Percentiles rank a stretch among this genome's conserved stretches.
These are phyloP conservation scores for Magnusiomyces suaveolens DNA, from an alignment of 1,139 yeast genomes.

Conservation along the genomic window DNA sequence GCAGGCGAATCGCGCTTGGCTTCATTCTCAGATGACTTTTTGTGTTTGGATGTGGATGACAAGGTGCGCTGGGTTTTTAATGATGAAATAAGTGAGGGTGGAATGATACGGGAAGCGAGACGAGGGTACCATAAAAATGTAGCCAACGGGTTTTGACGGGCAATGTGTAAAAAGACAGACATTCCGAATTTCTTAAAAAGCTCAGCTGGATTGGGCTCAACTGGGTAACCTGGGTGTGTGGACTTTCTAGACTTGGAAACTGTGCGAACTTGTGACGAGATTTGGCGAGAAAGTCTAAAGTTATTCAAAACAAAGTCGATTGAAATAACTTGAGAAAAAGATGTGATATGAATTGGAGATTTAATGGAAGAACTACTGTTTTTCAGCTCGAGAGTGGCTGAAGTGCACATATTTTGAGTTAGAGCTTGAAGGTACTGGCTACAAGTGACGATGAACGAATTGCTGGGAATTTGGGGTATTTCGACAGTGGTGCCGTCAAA, in stretches of 20 bases:
- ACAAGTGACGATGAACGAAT: not conserved
- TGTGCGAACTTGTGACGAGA: not conserved
- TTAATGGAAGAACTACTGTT: not conserved
- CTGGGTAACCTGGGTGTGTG: not conserved
- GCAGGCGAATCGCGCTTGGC: not conserved
- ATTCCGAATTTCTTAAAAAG: slow-evolving; percentile 12
- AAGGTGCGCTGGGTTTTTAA: not conserved
- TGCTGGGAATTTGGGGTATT: not conserved
- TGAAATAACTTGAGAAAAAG: slow-evolving; percentile 11
- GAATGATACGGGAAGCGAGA: not conserved
- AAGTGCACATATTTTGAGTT: not conserved
- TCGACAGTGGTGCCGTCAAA: not conserved
- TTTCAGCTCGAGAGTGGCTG: not conserved
- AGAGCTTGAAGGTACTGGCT: slow-evolving; percentile 1
- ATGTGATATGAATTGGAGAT: not conserved
- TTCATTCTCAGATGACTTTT: not conserved
- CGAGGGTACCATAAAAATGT: slow-evolving; percentile 9
- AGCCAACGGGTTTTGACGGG: slow-evolving; percentile 4
- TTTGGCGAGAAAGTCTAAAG: slow-evolving; percentile 8
- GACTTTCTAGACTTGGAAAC: not conserved
- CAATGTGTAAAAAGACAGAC: slow-evolving; percentile 5
- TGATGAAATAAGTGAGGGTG: not conserved
- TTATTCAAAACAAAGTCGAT: slow-evolving; percentile 9
- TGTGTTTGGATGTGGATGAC: not conserved
- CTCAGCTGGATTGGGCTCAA: not conserved